Conservation (phyloP, 108 stramenopile species). For the Cyclotella baltica region DNA sequence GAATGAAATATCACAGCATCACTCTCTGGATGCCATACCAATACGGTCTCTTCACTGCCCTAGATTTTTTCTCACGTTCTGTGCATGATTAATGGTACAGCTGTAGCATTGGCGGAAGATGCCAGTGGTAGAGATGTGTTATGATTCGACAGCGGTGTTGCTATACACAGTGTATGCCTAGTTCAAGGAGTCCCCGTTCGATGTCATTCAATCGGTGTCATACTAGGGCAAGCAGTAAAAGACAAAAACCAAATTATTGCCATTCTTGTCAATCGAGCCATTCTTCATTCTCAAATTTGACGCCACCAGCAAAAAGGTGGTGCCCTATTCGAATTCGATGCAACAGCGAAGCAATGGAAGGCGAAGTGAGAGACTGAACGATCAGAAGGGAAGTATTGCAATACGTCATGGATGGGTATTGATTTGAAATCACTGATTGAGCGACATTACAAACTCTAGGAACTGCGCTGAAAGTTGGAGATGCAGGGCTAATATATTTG, state of each 20-base stretch:
- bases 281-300: not conserved
- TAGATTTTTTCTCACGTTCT: slow-evolving; percentile 21
- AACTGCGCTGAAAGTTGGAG: not conserved
- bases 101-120: not conserved
- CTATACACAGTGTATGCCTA: not conserved
- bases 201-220: not conserved
- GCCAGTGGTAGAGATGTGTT: not conserved
- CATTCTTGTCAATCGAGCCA: not conserved
- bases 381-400: not conserved
- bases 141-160: not conserved
- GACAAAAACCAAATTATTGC: not conserved
- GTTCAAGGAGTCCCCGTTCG: not conserved
- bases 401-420: not conserved
- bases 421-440: not conserved
- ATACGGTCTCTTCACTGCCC: slow-evolving; percentile 12
- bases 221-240: not conserved
- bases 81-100: slow-evolving; percentile 22
- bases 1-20: slow-evolving; percentile 57
- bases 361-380: not conserved
- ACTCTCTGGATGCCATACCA: slow-evolving; percentile 51
- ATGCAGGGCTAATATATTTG: not conserved
- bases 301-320: not conserved
- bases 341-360: not conserved
- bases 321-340: not conserved
- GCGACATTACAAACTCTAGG: not conserved